Conservation (phyloP, 139 green algal species). For the Desmodesmus armatus region DNA sequence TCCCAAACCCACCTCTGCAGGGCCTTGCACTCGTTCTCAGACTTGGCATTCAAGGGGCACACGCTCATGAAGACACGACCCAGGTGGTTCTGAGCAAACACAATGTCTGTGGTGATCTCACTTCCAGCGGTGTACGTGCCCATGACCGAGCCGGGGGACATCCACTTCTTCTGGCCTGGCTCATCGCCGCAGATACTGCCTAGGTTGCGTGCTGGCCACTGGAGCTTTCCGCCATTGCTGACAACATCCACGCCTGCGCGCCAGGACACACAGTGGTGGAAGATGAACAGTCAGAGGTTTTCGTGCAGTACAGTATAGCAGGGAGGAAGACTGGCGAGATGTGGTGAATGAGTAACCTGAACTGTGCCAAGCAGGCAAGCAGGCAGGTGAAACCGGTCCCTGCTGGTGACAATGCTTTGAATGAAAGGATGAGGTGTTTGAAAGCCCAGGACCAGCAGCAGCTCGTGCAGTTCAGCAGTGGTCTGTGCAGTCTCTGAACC, state of each 20-base stretch:
- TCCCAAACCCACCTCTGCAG: constrained; percentile 38
- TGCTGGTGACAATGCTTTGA: too few species aligned
- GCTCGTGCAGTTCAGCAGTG: too few species aligned
- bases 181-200: constrained; percentile 43
- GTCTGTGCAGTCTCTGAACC: too few species aligned
- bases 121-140: constrained; percentile 13
- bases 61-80: constrained; percentile 28
- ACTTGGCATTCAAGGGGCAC: constrained; percentile 34
- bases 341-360: too few species aligned
- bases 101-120: constrained; percentile 34
- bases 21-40: not conserved
- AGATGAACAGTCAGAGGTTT: not conserved
- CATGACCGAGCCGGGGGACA: not conserved
- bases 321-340: not conserved
- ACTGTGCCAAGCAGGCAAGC: too few species aligned
- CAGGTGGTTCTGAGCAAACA: constrained; percentile 51
- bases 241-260: constrained; percentile 17
- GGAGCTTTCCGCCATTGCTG: constrained; percentile 1
- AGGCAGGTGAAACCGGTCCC: too few species aligned
- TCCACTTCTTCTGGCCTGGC: constrained; percentile 29
- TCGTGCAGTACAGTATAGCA: not conserved
- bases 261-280: not conserved
- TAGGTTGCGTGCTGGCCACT: constrained; percentile 32
- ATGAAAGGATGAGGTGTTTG: too few species aligned
- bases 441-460: too few species aligned